Percentiles rank a stretch among this genome's conserved stretches.
These are phyloP conservation scores for Amphicarpaea edgeworthii DNA, from an alignment of 306 rosid species.

Conservation along the genomic window DNA sequence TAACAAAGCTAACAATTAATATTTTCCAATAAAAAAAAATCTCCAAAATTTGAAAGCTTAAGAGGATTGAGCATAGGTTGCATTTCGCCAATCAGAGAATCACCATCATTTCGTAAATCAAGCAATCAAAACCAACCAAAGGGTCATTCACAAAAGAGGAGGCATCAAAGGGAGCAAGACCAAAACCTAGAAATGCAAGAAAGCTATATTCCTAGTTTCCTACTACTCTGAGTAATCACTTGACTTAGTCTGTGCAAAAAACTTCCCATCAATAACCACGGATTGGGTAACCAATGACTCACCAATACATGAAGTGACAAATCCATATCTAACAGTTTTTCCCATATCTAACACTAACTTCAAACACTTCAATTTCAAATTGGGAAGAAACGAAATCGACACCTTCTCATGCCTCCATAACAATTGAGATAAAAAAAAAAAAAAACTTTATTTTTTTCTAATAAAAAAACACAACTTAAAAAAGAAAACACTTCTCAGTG, in stretches of 20 bases:
- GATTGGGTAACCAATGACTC: too few relatives aligned
- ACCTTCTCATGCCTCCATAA: not conserved
- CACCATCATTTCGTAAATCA: not conserved
- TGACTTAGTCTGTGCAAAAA: not conserved
- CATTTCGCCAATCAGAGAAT: not conserved
- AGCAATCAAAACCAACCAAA: not conserved
- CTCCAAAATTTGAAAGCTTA: not conserved
- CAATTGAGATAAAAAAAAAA: not conserved
- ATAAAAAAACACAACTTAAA: not conserved
- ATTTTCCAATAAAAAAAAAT: too few relatives aligned
- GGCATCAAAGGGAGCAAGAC: not conserved
- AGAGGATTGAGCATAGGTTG: not conserved
- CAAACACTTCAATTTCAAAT: not conserved
- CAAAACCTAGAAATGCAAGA: not conserved
- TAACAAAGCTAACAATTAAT: too few relatives aligned
- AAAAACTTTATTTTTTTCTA: not conserved
- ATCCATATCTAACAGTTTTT: too few relatives aligned
- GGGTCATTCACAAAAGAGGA: not conserved
- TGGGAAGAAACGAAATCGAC: slow-evolving; percentile 13
- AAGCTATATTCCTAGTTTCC: too few relatives aligned
- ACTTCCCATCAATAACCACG: too few relatives aligned
- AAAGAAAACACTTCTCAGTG: not conserved
- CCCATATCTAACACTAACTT: too few relatives aligned
- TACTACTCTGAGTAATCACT: not conserved
- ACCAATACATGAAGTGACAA: not conserved